Evolutionary conservation across 106 monocot genomes (phyloP).

Genomic region (Platanthera zijinensis): DNA sequence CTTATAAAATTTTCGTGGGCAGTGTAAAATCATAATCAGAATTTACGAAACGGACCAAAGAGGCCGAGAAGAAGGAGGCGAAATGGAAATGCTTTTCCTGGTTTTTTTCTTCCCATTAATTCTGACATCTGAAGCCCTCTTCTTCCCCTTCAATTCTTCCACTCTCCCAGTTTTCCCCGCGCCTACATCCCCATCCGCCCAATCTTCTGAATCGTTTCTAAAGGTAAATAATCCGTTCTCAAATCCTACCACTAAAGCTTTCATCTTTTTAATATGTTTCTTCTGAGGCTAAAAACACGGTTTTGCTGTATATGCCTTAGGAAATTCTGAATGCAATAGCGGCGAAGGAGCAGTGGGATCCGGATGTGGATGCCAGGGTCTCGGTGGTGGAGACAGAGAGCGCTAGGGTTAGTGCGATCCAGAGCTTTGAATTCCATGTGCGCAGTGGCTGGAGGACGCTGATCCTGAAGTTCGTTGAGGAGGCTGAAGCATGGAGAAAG

Average conservation of each 20-base stretch:
- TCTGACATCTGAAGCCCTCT: background rate
- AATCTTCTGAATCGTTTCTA: background rate
- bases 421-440: constrained; percentile 51
- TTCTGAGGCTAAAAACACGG: background rate
- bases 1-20: no score
- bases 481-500: constrained; percentile 31
- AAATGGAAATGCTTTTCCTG: background rate
- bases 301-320: background rate
- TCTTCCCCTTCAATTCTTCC: constrained; percentile 8
- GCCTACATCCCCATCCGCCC: background rate
- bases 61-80: background rate
- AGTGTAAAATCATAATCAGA: background rate
- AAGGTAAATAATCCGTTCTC: background rate
- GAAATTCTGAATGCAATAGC: constrained; percentile 36
- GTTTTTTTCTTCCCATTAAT: constrained; percentile 6
- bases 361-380: constrained; percentile 30
- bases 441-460: constrained; percentile 22
- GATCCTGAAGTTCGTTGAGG: constrained; percentile 32
- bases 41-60: background rate
- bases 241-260: background rate
- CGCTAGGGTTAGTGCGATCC: constrained; percentile 22
- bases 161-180: background rate
- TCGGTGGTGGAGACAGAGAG: constrained; percentile 22
- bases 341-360: constrained; percentile 57
- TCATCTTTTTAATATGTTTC: background rate